These are phyloP conservation scores for Penicillium antarcticum DNA, from an alignment of 495 filamentous ascomycete genomes.

Conservation along the genomic window DNA sequence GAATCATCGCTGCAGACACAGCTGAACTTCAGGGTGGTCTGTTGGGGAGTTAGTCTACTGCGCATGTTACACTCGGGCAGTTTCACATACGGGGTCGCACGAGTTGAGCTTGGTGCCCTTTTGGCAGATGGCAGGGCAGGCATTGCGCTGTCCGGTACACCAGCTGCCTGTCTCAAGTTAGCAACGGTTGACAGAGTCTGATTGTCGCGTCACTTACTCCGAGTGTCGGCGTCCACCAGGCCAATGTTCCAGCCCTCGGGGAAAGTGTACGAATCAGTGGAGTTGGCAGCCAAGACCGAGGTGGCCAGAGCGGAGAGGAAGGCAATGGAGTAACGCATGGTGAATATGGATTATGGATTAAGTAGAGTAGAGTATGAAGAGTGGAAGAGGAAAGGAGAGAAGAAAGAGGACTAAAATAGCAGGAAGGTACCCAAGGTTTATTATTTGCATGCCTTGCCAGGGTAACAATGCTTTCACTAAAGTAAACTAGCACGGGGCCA, in stretches of 20 bases:
- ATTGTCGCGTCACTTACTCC: constrained; percentile 21
- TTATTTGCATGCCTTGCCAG: not conserved
- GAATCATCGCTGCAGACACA: constrained; percentile 55
- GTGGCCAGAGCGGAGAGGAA: constrained; percentile 33
- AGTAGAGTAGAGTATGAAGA: constrained; percentile 6
- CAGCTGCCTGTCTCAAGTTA: constrained; percentile 34
- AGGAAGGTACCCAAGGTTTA: constrained; percentile 11
- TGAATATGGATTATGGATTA: constrained; percentile 13
- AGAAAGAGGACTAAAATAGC: constrained; percentile 17
- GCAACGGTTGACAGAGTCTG: not conserved
- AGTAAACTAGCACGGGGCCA: not conserved
- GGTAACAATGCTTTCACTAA: no score
- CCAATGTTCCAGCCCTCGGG: constrained; percentile 39
- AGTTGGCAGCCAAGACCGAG: constrained; percentile 23
- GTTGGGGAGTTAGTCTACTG: not conserved
- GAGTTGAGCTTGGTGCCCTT: constrained; percentile 36
- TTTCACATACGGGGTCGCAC: constrained; percentile 40
- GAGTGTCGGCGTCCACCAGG: constrained; percentile 21
- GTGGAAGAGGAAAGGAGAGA: constrained; percentile 14
- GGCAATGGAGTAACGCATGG: constrained; percentile 32
- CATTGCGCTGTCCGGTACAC: constrained; percentile 44
- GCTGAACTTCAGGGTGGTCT: constrained; percentile 49
- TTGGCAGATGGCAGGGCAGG: constrained; percentile 46
- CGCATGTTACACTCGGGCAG: not conserved
- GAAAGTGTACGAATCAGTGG: constrained; percentile 31